phyloP scores from a whole-genome alignment of 768 basidiomycete species.

The Mycena rebaudengoi region DNA sequence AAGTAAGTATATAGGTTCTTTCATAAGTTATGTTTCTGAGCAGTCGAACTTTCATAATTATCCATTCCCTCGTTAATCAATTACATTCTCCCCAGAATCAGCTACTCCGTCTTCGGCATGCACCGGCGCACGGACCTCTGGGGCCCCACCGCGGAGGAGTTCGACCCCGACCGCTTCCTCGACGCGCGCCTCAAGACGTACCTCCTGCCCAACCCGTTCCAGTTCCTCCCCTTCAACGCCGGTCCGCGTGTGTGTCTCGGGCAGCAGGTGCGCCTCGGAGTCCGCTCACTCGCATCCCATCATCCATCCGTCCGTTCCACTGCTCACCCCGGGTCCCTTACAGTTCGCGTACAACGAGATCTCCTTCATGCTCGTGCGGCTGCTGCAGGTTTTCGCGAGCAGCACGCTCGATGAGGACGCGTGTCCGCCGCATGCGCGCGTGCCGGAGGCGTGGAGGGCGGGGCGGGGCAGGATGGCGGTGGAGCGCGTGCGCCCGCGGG shows the following conservation, averaged over 20 bases:
- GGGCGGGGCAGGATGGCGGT: slow-evolving; percentile 38
- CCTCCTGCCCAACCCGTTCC: slow-evolving; percentile 48
- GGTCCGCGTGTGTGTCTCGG: slow-evolving; percentile 42
- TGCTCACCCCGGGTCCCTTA: background rate
- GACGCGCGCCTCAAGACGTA: slow-evolving; percentile 44
- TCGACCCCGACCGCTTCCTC: slow-evolving; percentile 52
- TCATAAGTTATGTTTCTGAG: no score
- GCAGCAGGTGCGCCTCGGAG: slow-evolving; percentile 30
- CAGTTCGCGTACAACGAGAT: slow-evolving; percentile 55
- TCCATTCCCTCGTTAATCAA: no score
- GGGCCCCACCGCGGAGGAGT: slow-evolving; percentile 53
- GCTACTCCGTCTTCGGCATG: slow-evolving; percentile 65
- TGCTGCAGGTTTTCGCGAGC: slow-evolving; percentile 49
- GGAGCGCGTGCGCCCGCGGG: slow-evolving; percentile 43
- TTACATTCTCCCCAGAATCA: no score
- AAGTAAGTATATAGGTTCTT: slow-evolving; percentile 37
- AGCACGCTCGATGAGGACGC: slow-evolving; percentile 42
- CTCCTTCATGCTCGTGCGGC: slow-evolving; percentile 57
- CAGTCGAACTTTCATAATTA: no score
- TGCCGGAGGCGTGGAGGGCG: slow-evolving; percentile 49
- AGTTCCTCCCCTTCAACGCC: slow-evolving; percentile 53
- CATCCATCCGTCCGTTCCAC: no score
- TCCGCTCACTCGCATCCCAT: no score
- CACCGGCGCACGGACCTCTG: slow-evolving; percentile 70
- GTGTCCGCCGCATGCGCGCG: slow-evolving; percentile 40